Base-by-base conservation (phyloP, 1,284 basidiomycete genomes). In the Dichomitus squalens region DNA sequence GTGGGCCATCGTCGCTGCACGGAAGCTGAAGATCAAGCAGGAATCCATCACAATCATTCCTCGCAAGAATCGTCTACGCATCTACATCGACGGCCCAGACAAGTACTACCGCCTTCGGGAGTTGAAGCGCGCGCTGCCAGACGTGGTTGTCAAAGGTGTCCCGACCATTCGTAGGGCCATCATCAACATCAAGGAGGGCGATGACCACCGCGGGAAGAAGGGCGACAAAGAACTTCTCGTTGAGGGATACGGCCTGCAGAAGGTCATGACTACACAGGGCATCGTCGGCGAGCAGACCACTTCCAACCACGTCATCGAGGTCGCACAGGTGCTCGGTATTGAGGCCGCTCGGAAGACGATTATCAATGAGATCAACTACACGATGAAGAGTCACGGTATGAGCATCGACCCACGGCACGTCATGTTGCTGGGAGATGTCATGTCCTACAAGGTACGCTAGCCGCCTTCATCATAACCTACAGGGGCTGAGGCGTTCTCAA, bases 341-440 rank as follows among this genome's bases (percentile, higher is more conserved):
- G 97, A 99, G 73, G 96, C 97, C 2, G 96, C 97, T 7, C 85
- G 97, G 60, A 82, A 84, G 58, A 97, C 95, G 4, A 97, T 99
- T 72, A 92, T 98, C 76, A 92, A 96, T 70, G 95, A 99, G 75
- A 98, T 99, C 67, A 92, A 98, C 73, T 92, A 92, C 70, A 99
- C 95, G 4, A 99, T 99, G 97, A 85, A 87, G 63, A 92, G 89
- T 53, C 97, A 99, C 78, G 95, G 96, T 66, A 96, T 99, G 93
- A 95, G 88, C 59, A 98, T 99, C 68, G 97, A 99, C 74, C 96
- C 96, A 57, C 92, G 97, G 55, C 97, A 99, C 75, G 94, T 99
- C 68, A 98, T 98, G 95, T 78, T 99, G 50, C 83, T 99, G 11
- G 97, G 96, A 47, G 97, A 99, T 73, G 95, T 98, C 59, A 99